A percentile compares a stretch with the other conserved stretches of the same genome.
Evolutionary conservation across 257 asterid genomes (phyloP).

Genomic region (Solanum sitiens): DNA sequence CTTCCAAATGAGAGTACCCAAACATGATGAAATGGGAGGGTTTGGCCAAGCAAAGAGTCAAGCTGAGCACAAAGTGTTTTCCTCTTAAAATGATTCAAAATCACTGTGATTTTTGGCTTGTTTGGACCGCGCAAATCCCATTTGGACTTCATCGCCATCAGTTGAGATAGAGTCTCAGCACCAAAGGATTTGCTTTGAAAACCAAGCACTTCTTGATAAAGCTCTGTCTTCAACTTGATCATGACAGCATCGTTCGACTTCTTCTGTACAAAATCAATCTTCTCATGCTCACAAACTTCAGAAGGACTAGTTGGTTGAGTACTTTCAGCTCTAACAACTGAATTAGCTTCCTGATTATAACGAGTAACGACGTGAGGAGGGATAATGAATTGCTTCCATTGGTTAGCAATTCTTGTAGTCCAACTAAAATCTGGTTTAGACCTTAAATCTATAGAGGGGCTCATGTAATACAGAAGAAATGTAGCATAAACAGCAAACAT

Average conservation of each 20-base stretch:
- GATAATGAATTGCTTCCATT: conserved; percentile 48
- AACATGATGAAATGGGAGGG: conserved; percentile 78
- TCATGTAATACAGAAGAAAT: conserved; percentile 62
- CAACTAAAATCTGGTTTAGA: conserved; percentile 66
- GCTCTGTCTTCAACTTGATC: conserved; percentile 69
- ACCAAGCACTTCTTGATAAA: conserved; percentile 44
- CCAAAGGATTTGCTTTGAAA: conserved; percentile 41
- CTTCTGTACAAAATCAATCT: conserved; percentile 74
- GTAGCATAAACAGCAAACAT: conserved; percentile 84
- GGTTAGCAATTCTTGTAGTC: conserved; percentile 57
- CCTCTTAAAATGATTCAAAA: conserved; percentile 81
- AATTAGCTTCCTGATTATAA: conserved; percentile 23
- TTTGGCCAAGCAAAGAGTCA: conserved; percentile 64
- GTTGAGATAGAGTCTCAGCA: conserved; percentile 44
- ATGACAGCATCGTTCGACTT: conserved; percentile 52
- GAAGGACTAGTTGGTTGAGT: conserved; percentile 13
- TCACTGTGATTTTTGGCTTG: conserved; percentile 57
- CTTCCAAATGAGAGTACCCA: conserved; percentile 97
- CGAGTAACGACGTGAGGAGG: conserved; percentile 43
- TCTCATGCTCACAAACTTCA: conserved; percentile 64
- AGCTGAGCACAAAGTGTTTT: conserved; percentile 82
- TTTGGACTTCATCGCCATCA: conserved; percentile 64
- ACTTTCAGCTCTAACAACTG: conserved; percentile 2
- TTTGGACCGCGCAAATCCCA: conserved; percentile 42
- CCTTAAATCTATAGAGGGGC: conserved; percentile 54